A percentile compares a stretch with the other conserved stretches of the same genome.
phyloP scores from a whole-genome alignment of 176 grass and related monocot species.

The Lolium rigidum region DNA sequence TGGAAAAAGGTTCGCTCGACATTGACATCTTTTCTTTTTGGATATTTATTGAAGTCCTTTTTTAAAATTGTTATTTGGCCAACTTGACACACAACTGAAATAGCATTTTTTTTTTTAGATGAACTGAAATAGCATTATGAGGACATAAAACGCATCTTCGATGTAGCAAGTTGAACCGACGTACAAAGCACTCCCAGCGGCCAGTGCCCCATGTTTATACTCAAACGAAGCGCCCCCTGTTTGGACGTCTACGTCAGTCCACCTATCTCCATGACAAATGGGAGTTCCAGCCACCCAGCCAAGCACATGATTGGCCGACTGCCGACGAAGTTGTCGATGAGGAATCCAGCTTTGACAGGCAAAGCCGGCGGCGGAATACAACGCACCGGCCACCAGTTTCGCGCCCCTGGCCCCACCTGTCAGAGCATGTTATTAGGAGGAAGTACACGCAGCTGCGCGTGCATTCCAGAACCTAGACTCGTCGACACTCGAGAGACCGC shows the following conservation, averaged over 20 bases:
- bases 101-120: too few species aligned
- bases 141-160: neutral
- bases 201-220: neutral
- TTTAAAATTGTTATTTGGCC: too few species aligned
- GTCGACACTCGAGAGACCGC: neutral
- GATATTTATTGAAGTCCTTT: too few species aligned
- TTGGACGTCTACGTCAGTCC: neutral
- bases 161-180: neutral
- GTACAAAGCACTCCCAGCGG: neutral
- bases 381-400: neutral
- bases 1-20: too few species aligned
- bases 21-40: too few species aligned
- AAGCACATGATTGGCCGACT: neutral
- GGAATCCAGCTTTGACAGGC: neutral
- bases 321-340: neutral
- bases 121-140: too few species aligned
- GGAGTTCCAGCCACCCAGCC: neutral
- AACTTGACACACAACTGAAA: too few species aligned
- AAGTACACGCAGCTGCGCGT: neutral
- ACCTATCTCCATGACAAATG: neutral
- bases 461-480: neutral
- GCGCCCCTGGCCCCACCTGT: neutral
- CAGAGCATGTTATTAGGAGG: neutral
- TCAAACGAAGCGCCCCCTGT: neutral
- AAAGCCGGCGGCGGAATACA: conserved; percentile 25